A percentile compares a stretch with the other conserved stretches of the same genome.
Evolutionary conservation across 192 early-diverging fungal genomes (phyloP).

Genomic region (Coemansia sp.): DNA sequence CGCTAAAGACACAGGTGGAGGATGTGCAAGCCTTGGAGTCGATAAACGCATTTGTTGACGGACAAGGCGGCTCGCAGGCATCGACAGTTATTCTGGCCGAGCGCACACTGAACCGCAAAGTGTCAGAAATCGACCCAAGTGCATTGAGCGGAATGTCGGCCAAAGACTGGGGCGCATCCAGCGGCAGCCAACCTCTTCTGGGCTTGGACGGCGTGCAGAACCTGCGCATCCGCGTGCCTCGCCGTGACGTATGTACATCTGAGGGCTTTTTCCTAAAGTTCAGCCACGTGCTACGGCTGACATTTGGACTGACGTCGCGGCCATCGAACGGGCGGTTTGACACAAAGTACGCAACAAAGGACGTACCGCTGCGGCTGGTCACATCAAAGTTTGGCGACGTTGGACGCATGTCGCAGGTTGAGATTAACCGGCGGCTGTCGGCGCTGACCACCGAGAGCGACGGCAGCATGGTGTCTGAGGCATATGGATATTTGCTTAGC

Average conservation of each 20-base stretch:
- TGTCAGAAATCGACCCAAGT: slow-evolving; percentile 40
- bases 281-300: slow-evolving; percentile 47
- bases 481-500: slow-evolving; percentile 48
- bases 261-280: slow-evolving; percentile 46
- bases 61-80: slow-evolving; percentile 12
- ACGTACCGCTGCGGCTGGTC: slow-evolving; percentile 47
- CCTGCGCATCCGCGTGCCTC: slow-evolving; percentile 53
- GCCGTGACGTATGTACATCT: slow-evolving; percentile 48
- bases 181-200: slow-evolving; percentile 15
- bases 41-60: slow-evolving; percentile 28
- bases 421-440: slow-evolving; percentile 50
- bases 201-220: slow-evolving; percentile 38
- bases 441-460: slow-evolving; percentile 49
- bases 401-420: slow-evolving; percentile 48
- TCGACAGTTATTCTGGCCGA: slow-evolving; percentile 47
- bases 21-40: slow-evolving; percentile 31
- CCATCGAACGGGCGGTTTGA: slow-evolving; percentile 31
- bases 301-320: slow-evolving; percentile 47
- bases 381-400: slow-evolving; percentile 55
- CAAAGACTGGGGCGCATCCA: slow-evolving; percentile 30
- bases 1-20: slow-evolving; percentile 40
- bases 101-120: slow-evolving; percentile 54
- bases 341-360: slow-evolving; percentile 48
- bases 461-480: slow-evolving; percentile 39
- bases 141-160: slow-evolving; percentile 10